Evolutionary conservation across 208 protist genomes (phyloP), one percentile per base, ranked within the genome.

Genomic region (Acanthamoeba healyi): DNA sequence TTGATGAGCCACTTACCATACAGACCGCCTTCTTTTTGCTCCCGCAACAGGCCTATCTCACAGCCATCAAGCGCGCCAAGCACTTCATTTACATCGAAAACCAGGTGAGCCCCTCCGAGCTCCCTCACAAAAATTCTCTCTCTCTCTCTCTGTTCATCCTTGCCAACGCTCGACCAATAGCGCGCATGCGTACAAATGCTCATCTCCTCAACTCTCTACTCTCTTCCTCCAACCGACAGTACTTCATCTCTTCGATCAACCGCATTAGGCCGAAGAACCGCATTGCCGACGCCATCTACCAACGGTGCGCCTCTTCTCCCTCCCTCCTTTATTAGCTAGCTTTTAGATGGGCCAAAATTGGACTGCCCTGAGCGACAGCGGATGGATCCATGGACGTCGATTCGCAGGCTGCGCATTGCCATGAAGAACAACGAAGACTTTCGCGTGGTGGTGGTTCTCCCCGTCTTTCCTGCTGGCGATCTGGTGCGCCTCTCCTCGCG

Each of bases 81-180:
- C 94, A 96, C 65, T 97, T 95, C 93, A 86, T 97, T 12, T 97
- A 97, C 38, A 97, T 97, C 54, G 95, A 97, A 42, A 82, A 82
- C 32, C 72, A 67, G 61, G 61, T 67, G 22, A 5, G 4, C 12
- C 15, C 15, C 51, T 17, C 15, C 24, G 7, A 15, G 46, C 14
- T 15, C 3, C 46, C 46, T 9, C 17, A 1, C 12, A 24, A 26
- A 26, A 15, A 24, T 9, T 1, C 44, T 4, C 44, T 49, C 44
- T 49, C 44, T 12, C 44, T 12, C n/a, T n/a, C n/a, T n/a, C n/a
- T n/a, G n/a, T n/a, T n/a, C n/a, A n/a, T n/a, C n/a, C n/a, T n/a
- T n/a, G n/a, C n/a, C n/a, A n/a, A n/a, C n/a, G n/a, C n/a, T n/a
- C n/a, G n/a, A n/a, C n/a, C n/a, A n/a, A n/a, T n/a, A n/a, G n/a